phyloP scores from a whole-genome alignment of 495 filamentous ascomycete genomes.

The Recurvomyces mirabilis region DNA sequence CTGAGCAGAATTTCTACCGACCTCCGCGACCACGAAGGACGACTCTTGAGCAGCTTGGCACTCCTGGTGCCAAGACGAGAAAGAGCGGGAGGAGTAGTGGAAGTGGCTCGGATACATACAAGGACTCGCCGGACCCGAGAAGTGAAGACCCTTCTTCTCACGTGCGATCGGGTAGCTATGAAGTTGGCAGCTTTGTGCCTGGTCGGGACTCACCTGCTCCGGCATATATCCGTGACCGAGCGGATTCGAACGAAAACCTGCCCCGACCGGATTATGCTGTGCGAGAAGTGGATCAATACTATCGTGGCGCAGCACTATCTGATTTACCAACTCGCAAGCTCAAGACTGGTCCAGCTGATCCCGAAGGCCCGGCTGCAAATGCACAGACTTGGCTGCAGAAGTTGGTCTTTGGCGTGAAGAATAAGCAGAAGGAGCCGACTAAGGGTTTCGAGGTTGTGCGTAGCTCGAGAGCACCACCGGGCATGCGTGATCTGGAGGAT shows the following conservation, averaged over 20 bases:
- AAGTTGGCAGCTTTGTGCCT: neutral
- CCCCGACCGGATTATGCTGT: constrained; percentile 61
- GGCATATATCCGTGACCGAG: constrained; percentile 26
- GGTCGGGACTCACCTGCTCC: constrained; percentile 31
- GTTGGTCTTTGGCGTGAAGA: constrained; percentile 56
- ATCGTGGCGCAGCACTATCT: constrained; percentile 81
- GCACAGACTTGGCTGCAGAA: constrained; percentile 80
- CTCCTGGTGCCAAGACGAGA: constrained; percentile 32
- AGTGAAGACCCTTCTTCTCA: constrained; percentile 30
- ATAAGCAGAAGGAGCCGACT: constrained; percentile 44
- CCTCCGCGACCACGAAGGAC: constrained; percentile 57
- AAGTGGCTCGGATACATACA: constrained; percentile 40
- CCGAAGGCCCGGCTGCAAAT: constrained; percentile 75
- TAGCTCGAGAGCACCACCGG: constrained; percentile 56
- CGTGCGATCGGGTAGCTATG: constrained; percentile 16
- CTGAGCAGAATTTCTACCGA: constrained; percentile 55
- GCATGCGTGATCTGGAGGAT: constrained; percentile 18
- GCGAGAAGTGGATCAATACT: constrained; percentile 90
- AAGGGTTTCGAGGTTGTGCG: constrained; percentile 96
- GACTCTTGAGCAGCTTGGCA: constrained; percentile 36
- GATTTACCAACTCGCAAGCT: constrained; percentile 65
- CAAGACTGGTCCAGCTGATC: constrained; percentile 90
- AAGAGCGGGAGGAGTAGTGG: constrained; percentile 41
- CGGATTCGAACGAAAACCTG: constrained; percentile 6
- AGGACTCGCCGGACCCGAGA: constrained; percentile 28